These are phyloP conservation scores for Acmispon strigosus DNA, from an alignment of 306 rosid species.

Conservation along the genomic window DNA sequence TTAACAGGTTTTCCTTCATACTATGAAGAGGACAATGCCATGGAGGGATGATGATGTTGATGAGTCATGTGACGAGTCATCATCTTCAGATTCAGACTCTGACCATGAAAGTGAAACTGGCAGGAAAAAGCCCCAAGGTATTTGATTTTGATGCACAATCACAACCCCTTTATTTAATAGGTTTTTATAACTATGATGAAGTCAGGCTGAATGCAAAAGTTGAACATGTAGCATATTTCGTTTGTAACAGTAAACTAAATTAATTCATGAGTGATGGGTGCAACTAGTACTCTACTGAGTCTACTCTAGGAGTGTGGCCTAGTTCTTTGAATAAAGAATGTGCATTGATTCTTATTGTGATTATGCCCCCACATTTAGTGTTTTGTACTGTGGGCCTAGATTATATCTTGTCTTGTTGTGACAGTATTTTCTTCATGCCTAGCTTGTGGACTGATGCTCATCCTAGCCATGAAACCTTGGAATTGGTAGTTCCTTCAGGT, in stretches of 20 bases:
- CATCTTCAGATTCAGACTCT: constrained; percentile 42
- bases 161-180: background rate
- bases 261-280: background rate
- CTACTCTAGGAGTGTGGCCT: background rate
- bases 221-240: background rate
- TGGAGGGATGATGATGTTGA: constrained; percentile 64
- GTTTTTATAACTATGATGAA: constrained; percentile 1
- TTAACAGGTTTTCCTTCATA: constrained; percentile 14
- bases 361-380: constrained; percentile 2
- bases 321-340: background rate
- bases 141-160: background rate
- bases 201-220: background rate
- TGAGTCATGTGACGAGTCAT: constrained; percentile 47
- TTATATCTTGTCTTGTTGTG: too few species aligned
- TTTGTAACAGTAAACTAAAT: background rate
- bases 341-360: background rate
- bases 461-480: constrained; percentile 1
- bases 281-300: constrained; percentile 4
- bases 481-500: background rate
- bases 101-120: constrained; percentile 35
- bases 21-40: constrained; percentile 76
- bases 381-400: background rate
- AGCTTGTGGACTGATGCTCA: background rate
- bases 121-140: constrained; percentile 38
- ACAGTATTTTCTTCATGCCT: background rate